These are phyloP conservation scores for Malassezia brasiliensis DNA, from an alignment of 1,284 basidiomycete genomes.

Conservation along the genomic window DNA sequence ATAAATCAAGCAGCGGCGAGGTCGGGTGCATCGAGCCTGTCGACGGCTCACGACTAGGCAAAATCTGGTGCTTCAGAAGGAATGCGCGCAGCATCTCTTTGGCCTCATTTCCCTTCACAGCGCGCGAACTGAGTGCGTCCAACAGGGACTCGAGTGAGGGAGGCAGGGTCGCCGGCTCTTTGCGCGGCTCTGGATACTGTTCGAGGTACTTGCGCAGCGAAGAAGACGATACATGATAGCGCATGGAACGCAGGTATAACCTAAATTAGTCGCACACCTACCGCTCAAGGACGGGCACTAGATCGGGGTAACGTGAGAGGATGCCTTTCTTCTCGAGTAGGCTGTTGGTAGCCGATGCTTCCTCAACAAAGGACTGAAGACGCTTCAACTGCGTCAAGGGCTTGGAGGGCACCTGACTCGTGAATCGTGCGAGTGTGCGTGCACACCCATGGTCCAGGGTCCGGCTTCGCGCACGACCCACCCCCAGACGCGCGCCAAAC, in stretches of 20 bases:
- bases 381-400: background rate
- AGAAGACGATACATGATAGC: background rate
- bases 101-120: conserved; percentile 22
- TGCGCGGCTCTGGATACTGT: background rate
- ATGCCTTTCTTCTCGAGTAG: background rate
- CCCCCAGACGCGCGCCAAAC: background rate
- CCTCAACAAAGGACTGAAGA: background rate
- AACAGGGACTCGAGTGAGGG: background rate
- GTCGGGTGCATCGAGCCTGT: background rate
- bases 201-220: background rate
- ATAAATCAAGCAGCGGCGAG: conserved; percentile 19
- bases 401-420: background rate
- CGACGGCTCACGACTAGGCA: background rate
- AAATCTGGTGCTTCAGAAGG: conserved; percentile 21
- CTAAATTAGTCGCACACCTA: background rate
- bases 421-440: no score
- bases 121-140: conserved; percentile 16
- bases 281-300: conserved; percentile 6
- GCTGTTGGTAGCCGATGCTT: background rate
- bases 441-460: no score
- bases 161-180: background rate
- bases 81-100: conserved; percentile 21
- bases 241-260: background rate
- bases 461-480: background rate
- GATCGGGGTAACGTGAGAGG: background rate